Percentiles rank a stretch among this genome's conserved stretches.
Conservation (phyloP, 2,329 filamentous ascomycete genomes). For the Cladosporium oxysporum region DNA sequence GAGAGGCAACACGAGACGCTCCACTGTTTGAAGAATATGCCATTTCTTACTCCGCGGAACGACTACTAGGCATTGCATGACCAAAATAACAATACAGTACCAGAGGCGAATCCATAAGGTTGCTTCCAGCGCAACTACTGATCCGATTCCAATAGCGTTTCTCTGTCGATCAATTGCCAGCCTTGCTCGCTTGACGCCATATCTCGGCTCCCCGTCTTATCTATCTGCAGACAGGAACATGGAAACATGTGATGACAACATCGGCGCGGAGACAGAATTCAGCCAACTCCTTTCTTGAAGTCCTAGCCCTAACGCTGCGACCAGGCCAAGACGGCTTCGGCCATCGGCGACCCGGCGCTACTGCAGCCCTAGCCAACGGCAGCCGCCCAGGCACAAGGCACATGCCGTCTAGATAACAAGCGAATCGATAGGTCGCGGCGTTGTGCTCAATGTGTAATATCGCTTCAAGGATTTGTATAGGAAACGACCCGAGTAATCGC, state of each 20-base stretch:
- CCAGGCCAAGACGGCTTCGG: constrained; percentile 8
- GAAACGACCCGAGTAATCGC: neutral
- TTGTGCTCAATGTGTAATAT: neutral
- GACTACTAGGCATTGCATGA: neutral
- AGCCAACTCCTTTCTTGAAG: neutral
- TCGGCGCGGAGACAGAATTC: neutral
- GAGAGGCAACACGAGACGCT: neutral
- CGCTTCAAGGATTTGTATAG: neutral
- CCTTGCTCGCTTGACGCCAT: neutral
- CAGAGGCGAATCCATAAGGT: neutral
- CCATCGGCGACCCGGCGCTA: neutral
- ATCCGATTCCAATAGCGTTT: too few species aligned
- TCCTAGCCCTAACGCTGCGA: neutral
- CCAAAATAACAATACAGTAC: neutral
- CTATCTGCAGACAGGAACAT: neutral
- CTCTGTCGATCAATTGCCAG: neutral
- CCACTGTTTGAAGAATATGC: neutral
- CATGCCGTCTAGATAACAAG: neutral
- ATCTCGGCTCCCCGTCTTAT: too few species aligned
- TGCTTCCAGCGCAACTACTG: neutral
- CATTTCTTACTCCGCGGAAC: neutral
- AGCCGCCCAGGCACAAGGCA: neutral
- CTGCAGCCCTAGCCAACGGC: constrained; percentile 15
- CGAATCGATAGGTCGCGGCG: neutral
- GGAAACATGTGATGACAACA: neutral